Conservation (phyloP, 805 yeast species). For the Candida ulmi region DNA sequence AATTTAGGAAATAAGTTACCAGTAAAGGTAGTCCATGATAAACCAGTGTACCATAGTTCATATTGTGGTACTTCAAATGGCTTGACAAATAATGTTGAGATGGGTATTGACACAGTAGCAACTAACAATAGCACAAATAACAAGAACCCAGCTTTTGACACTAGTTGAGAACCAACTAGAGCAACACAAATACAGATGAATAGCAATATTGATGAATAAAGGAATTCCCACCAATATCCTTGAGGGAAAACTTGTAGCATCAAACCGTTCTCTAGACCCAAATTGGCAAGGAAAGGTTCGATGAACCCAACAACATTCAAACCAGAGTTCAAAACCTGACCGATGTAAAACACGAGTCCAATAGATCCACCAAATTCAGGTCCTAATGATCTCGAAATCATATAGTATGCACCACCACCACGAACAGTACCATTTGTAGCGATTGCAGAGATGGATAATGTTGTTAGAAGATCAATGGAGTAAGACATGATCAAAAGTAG, state of each 20-base stretch:
- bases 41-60: constrained; percentile 59
- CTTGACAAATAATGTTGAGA: constrained; percentile 60
- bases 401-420: constrained; percentile 98
- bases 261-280: constrained; percentile 58
- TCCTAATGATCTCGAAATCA: constrained; percentile 92
- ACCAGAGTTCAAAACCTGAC: constrained; percentile 88
- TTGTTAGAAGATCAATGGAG: constrained; percentile 75
- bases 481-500: constrained; percentile 67
- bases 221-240: constrained; percentile 60
- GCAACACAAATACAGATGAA: constrained; percentile 72
- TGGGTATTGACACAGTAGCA: constrained; percentile 77
- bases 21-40: constrained; percentile 58
- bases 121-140: constrained; percentile 60
- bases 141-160: constrained; percentile 75
- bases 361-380: constrained; percentile 99
- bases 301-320: constrained; percentile 94
- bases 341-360: constrained; percentile 89
- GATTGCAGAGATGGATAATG: constrained; percentile 88
- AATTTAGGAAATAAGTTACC: constrained; percentile 74
- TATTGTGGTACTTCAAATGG: constrained; percentile 56
- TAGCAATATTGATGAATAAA: constrained; percentile 67
- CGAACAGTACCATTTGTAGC: constrained; percentile 96
- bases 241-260: constrained; percentile 57
- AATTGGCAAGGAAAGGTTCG: constrained; percentile 81
- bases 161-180: constrained; percentile 72